Evolutionary conservation across 2,329 filamentous ascomycete genomes (phyloP), one percentile per base, ranked within the genome.

Genomic region (Dactylonectria estremocensis): DNA sequence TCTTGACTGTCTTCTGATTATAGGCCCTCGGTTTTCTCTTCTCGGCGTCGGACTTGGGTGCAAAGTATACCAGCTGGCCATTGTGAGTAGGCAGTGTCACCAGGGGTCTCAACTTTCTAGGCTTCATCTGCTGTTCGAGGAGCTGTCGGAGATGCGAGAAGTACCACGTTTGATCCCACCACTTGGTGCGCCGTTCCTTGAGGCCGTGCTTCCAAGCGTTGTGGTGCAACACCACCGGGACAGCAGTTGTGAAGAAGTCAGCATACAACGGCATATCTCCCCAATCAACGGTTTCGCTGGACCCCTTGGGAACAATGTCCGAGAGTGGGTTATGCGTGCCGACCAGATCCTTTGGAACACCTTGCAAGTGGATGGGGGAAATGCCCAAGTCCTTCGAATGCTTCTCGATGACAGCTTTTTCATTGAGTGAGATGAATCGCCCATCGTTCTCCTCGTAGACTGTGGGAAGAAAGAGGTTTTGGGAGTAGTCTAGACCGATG

Each of bases 401-500:
- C 22, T 55, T 31, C 22, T 71, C 59, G 55, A 76, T 71, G 5
- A n/a, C 35, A 1, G 62, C 50, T 14, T 67, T 61, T 58, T 78
- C 67, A 28, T 67, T 66, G 4, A 78, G 49, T 5, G 20, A 22
- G 3, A 67, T 31, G 8, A 63, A 52, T 4, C 22, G n/a, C 20
- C 53, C 64, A 28, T 63, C 64, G 1, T 59, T 37, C 16, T 54
- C 60, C 31, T 28, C 57, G 46, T 61, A 35, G 22, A 40, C 40
- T 46, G 46, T 50, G 4, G 24, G 37, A 2, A 64, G 40, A 49
- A 72, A 72, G 1, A 77, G 53, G 11, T 69, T 64, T 58, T 78
- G 76, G 3, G 58, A 4, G 46, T 78, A 78, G 57, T 78, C 76
- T 28, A 78, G 69, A 3, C 76, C 76, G 9, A 78, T 31, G 24